Conservation (phyloP, 169 alveolate genomes). For the Perkinsus olseni region DNA sequence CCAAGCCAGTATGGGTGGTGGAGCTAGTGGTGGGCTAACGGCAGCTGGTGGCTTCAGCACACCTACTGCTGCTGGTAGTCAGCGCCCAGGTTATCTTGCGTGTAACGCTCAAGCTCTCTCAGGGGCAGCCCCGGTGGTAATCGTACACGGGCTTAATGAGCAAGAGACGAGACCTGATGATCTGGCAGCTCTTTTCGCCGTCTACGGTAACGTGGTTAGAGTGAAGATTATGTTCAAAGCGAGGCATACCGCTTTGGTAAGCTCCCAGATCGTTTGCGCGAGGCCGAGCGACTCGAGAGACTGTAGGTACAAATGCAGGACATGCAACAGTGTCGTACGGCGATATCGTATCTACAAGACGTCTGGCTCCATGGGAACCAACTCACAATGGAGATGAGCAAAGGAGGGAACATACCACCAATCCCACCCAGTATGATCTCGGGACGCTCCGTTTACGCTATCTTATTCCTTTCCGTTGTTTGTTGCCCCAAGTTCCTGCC, state of each 20-base stretch:
- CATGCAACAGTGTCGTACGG: neutral
- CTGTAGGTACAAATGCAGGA: neutral
- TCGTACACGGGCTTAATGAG: neutral
- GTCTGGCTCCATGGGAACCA: neutral
- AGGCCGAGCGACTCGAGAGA: neutral
- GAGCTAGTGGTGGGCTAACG: neutral
- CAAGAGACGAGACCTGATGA: slow-evolving; percentile 1
- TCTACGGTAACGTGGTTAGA: neutral
- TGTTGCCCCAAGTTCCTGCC: too few relatives aligned
- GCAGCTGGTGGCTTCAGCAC: neutral
- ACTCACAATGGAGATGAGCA: neutral
- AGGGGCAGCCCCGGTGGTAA: neutral
- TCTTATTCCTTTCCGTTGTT: too few relatives aligned
- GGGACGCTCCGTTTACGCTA: too few relatives aligned
- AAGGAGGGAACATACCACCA: neutral
- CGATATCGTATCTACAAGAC: neutral
- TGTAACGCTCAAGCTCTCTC: neutral
- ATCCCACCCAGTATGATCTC: neutral
- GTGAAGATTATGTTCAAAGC: neutral
- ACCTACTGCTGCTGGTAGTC: neutral
- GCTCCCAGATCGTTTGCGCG: neutral
- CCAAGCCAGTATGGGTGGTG: neutral
- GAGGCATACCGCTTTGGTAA: neutral
- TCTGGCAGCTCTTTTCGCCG: neutral
- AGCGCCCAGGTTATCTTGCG: neutral